phyloP scores from a whole-genome alignment of 164 flowering plant species.

The Cinnamomum chago region DNA sequence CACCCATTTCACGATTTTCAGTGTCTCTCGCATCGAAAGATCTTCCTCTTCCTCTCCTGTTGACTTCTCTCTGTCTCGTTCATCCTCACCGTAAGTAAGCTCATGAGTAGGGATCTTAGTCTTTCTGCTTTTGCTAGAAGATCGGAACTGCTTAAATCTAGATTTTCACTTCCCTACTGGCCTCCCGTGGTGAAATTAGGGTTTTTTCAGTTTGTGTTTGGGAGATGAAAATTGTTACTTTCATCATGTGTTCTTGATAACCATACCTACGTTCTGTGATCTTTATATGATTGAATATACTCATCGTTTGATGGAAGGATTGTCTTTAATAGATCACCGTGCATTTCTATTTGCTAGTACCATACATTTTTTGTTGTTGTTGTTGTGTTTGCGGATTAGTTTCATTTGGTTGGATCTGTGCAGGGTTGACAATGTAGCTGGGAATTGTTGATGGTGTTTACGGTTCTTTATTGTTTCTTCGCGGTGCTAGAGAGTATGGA shows the following conservation, averaged over 20 bases:
- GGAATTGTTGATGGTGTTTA: neutral
- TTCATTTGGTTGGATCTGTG: neutral
- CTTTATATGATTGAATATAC: too few species aligned
- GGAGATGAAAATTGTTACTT: too few species aligned
- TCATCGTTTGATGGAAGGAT: neutral
- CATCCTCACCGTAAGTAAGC: neutral
- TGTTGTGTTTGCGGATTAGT: neutral
- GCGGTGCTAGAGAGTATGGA: slow-evolving; percentile 3
- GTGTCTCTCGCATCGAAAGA: neutral
- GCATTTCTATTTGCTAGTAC: neutral
- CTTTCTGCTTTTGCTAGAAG: neutral
- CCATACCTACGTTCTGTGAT: too few species aligned
- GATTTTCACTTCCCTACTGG: too few species aligned
- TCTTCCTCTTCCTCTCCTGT: neutral
- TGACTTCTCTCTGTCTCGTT: neutral
- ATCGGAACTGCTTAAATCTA: too few species aligned
- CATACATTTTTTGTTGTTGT: neutral
- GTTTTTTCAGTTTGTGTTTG: too few species aligned
- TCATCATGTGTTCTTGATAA: too few species aligned
- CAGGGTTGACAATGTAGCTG: neutral
- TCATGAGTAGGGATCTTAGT: too few species aligned
- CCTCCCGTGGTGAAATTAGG: too few species aligned
- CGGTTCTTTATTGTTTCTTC: neutral
- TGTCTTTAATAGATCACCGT: neutral
- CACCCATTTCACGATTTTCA: neutral